Base-by-base conservation (phyloP, 2,329 filamentous ascomycete genomes). In the Leptodontidium sp. region DNA sequence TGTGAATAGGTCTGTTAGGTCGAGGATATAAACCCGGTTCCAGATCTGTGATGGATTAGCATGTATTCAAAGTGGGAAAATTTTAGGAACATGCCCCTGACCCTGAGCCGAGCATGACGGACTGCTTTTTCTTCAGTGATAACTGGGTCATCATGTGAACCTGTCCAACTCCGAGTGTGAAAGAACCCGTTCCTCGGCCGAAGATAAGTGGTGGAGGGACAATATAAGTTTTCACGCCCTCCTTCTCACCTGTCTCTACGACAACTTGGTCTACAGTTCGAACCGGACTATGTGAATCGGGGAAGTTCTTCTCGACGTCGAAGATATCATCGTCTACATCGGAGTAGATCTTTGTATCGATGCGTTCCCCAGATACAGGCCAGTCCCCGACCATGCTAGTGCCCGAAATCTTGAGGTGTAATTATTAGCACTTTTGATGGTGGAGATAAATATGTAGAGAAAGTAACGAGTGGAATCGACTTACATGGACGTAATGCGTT, bases 121-220 rank as follows among this genome's bases (percentile, higher is more conserved):
- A 76, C 24, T 76, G 72, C 11, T 80, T 79, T 9, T 72, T 66
- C n/a, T 75, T 72, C 3, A 81, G 55, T 0, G 79, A 77, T 1
- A 75, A 69, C 21, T 76, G 71, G 4, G 80, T 78, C 9, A 81
- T 69, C 11, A 68, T 72, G 12, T 81, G 80, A 21, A 84, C 77
- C 70, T 84, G 81, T 29, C 81, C 77, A 15, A 80, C 80, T 0
- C 71, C 69, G 9, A 69, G 75, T 47, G 84, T 81, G 72, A 83
- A 84, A 0, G 78, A 72, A 0, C 83, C 84, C 0, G 76, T 78
- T 7, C 83, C 82, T 0, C 72, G 66, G 21, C 85, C 85, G 72
- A 82, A 87, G 58, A 87, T 83, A 3, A 80, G 79, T 0, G 83
- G 83, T 0, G 80, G 77, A 79, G 83, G 84, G 55, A 87, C 77